Evolutionary conservation across 2,329 filamentous ascomycete species (phyloP).

Genomic region (Alternaria triticimaculans): DNA sequence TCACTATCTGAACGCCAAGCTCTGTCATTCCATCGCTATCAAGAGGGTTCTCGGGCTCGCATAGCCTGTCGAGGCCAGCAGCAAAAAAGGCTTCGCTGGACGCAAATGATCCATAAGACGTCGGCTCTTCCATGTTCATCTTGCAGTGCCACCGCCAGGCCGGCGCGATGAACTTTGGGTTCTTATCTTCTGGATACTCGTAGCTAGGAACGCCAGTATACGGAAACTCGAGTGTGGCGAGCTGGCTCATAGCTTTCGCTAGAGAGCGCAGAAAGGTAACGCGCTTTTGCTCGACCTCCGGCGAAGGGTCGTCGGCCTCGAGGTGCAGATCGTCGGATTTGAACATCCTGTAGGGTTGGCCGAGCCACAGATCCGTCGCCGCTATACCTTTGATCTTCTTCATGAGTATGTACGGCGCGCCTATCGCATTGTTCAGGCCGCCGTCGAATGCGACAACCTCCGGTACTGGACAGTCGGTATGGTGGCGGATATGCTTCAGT

Average conservation of each 20-base stretch:
- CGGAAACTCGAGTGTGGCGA: constrained; percentile 15
- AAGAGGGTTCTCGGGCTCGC: neutral
- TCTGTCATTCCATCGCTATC: neutral
- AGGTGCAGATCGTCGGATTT: neutral
- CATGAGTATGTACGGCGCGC: constrained; percentile 28
- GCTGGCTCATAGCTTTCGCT: constrained; percentile 12
- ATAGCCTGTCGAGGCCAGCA: constrained; percentile 6
- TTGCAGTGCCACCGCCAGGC: constrained; percentile 3
- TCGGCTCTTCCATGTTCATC: neutral
- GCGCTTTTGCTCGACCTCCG: constrained; percentile 3
- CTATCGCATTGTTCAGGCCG: constrained; percentile 16
- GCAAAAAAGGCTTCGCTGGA: constrained; percentile 1
- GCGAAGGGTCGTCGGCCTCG: constrained; percentile 1
- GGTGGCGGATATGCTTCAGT: constrained; percentile 14
- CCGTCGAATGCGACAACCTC: constrained; percentile 19
- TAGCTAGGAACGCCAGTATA: constrained; percentile 17
- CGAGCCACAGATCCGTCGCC: constrained; percentile 19
- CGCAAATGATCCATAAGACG: neutral
- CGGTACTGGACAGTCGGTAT: constrained; percentile 20
- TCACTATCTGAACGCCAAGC: neutral
- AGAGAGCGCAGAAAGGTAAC: constrained; percentile 23
- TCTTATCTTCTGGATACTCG: neutral
- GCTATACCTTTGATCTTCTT: constrained; percentile 15
- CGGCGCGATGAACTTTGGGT: neutral
- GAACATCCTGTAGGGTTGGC: neutral